Base-by-base conservation (phyloP, 2,329 filamentous ascomycete species). In the Colletotrichum tamarilloi region DNA sequence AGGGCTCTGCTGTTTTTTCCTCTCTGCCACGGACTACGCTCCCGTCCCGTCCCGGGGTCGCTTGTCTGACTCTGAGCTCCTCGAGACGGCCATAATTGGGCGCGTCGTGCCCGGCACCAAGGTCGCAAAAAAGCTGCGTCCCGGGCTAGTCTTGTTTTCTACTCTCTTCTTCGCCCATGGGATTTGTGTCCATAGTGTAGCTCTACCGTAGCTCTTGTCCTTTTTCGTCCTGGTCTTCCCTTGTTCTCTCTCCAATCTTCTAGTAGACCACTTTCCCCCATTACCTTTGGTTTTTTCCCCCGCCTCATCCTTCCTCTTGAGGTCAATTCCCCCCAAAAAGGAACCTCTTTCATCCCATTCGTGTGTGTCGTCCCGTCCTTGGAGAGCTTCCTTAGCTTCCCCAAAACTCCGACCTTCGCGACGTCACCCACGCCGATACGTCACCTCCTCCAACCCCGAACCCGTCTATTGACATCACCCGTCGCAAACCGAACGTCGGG, bases 381-480 rank as follows among this genome's bases (percentile, higher is more conserved):
- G 35, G 16, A 35, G 55, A 38, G 62, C 63, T 62, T 62, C 59
- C 56, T 65, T 62, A 65, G 71, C 60, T 70, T 32, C 66, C 19
- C 42, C 38, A 16, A 42, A n/a, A 9, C 42, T 59, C 59, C 59
- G 22, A 30, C 26, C 46, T 35, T 22, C 42, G 65, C 62, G 65
- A 72, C 70, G 66, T 72, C 69, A 69, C 65, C 38, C 46, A 72
- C n/a, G 52, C 68, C 53, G 63, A 65, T 62, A 73, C 70, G 70
- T 73, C 71, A 73, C 60, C 1, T n/a, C 38, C 38, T 26, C 42
- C 53, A 16, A 35, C 32, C n/a, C 53, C 22, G 42, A 38, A n/a
- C 22, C 24, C 2, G 19, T n/a, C 30, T 65, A 55, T 56, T 59
- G 24, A 59, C 55, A 46, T 32, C 58, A 30, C 55, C 66, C 70